phyloP scores from a whole-genome alignment of 1,284 basidiomycete species.

The Somion occarium region DNA sequence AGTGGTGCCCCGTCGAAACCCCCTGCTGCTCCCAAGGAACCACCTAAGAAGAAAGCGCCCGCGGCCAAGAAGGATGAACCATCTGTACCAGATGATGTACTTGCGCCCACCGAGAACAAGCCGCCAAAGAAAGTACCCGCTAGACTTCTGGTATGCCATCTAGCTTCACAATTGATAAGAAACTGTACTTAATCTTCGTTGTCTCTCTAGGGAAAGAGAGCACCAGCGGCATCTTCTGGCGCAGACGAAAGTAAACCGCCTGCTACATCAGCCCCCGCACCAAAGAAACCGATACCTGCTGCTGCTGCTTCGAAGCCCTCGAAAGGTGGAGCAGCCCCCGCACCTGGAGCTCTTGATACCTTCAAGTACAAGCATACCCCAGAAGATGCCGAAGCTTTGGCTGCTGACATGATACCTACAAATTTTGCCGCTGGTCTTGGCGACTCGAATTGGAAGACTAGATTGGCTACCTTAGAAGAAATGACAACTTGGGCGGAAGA shows the following conservation, averaged over 20 bases:
- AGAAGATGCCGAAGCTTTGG: slow-evolving; percentile 88
- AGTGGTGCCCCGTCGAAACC: slow-evolving; percentile 41
- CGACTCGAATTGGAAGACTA: slow-evolving; percentile 91
- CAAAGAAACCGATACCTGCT: slow-evolving; percentile 42
- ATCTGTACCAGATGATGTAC: slow-evolving; percentile 26
- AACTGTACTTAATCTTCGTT: background rate
- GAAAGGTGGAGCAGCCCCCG: slow-evolving; percentile 42
- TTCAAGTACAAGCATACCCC: slow-evolving; percentile 91
- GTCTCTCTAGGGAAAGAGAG: slow-evolving; percentile 46
- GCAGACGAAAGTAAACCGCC: slow-evolving; percentile 10
- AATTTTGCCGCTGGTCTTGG: slow-evolving; percentile 70
- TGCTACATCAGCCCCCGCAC: slow-evolving; percentile 30
- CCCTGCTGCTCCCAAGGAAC: slow-evolving; percentile 35
- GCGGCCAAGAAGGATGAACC: slow-evolving; percentile 31
- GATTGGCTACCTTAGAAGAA: slow-evolving; percentile 85
- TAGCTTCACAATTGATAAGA: too few relatives aligned
- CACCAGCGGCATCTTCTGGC: slow-evolving; percentile 30
- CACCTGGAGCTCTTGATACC: slow-evolving; percentile 61
- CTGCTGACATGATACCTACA: slow-evolving; percentile 71
- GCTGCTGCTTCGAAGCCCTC: slow-evolving; percentile 40
- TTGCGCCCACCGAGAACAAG: slow-evolving; percentile 39
- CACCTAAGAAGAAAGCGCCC: slow-evolving; percentile 44
- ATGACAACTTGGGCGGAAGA: slow-evolving; percentile 82
- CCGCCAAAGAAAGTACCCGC: slow-evolving; percentile 44
- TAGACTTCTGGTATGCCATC: slow-evolving; percentile 38